Percentiles rank a stretch among this genome's conserved stretches.
Evolutionary conservation across 495 filamentous ascomycete genomes (phyloP).

Genomic region (Letharia columbiana): DNA sequence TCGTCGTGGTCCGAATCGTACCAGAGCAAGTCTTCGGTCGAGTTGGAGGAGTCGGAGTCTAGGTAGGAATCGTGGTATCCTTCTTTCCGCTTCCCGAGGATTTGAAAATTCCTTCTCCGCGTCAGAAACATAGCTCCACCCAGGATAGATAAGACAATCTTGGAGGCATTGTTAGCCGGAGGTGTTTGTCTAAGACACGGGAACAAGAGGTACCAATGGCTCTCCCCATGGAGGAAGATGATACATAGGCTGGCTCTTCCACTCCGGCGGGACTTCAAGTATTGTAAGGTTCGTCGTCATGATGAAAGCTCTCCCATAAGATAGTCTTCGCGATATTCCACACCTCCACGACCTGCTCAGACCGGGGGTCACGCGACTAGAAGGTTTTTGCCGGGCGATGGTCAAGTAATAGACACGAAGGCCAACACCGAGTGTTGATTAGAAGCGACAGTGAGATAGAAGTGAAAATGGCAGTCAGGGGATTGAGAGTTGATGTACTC

Average conservation of each 20-base stretch:
- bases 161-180: slow-evolving; percentile 10
- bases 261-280: slow-evolving; percentile 24
- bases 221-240: slow-evolving; percentile 44
- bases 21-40: slow-evolving; percentile 35
- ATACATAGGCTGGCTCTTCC: slow-evolving; percentile 29
- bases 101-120: slow-evolving; percentile 40
- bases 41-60: slow-evolving; percentile 33
- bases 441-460: neutral
- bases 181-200: neutral
- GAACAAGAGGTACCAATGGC: slow-evolving; percentile 41
- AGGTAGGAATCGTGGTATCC: slow-evolving; percentile 32
- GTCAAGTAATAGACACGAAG: neutral
- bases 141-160: slow-evolving; percentile 54
- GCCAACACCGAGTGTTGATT: fast-evolving
- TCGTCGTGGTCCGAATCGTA: slow-evolving; percentile 31
- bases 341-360: slow-evolving; percentile 6
- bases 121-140: slow-evolving; percentile 49
- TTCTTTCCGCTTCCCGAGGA: slow-evolving; percentile 33
- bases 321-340: slow-evolving; percentile 2
- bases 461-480: neutral
- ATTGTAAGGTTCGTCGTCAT: slow-evolving; percentile 27
- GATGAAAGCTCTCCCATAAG: neutral
- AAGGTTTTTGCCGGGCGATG: neutral
- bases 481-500: neutral
- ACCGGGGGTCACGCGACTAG: slow-evolving; percentile 12